Evolutionary conservation across 176 grass and related monocot genomes (phyloP).

Genomic region (Rhipidocladum racemiflorum): DNA sequence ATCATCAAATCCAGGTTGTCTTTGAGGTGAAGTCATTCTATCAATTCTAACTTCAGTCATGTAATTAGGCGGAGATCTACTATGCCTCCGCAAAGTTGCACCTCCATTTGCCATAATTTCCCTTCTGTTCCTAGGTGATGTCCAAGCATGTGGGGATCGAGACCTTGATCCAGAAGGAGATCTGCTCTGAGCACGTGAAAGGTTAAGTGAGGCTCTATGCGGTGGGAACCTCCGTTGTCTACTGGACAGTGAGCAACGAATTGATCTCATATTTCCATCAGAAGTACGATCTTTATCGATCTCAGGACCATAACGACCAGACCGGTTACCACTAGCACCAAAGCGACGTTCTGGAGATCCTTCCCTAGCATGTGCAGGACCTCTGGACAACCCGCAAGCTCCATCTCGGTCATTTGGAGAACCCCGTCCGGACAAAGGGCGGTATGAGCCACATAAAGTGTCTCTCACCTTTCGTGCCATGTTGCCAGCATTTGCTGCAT

Average conservation of each 20-base stretch:
- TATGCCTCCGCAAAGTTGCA: constrained; percentile 48
- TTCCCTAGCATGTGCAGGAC: constrained; percentile 46
- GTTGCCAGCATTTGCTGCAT: constrained; percentile 37
- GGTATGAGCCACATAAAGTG: constrained; percentile 37
- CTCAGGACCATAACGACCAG: constrained; percentile 58
- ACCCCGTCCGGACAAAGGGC: constrained; percentile 39
- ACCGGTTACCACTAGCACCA: constrained; percentile 28
- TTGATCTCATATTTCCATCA: constrained; percentile 45
- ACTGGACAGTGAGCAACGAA: constrained; percentile 42
- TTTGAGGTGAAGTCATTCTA: constrained; percentile 54
- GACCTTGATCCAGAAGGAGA: constrained; percentile 83
- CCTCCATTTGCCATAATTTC: constrained; percentile 43
- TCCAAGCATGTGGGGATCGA: constrained; percentile 74
- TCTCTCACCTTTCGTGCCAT: constrained; percentile 42
- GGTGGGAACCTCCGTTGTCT: constrained; percentile 52
- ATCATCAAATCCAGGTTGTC: constrained; percentile 59
- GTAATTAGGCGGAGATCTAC: constrained; percentile 56
- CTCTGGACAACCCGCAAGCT: constrained; percentile 31
- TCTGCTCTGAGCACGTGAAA: constrained; percentile 56
- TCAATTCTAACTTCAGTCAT: constrained; percentile 43
- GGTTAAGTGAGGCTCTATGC: constrained; percentile 43
- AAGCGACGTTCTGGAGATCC: constrained; percentile 57
- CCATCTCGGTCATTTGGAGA: constrained; percentile 52
- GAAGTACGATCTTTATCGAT: constrained; percentile 41
- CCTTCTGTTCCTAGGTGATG: constrained; percentile 56